Conservation (phyloP, 2,329 filamentous ascomycete genomes). For the Thelonectria olida region DNA sequence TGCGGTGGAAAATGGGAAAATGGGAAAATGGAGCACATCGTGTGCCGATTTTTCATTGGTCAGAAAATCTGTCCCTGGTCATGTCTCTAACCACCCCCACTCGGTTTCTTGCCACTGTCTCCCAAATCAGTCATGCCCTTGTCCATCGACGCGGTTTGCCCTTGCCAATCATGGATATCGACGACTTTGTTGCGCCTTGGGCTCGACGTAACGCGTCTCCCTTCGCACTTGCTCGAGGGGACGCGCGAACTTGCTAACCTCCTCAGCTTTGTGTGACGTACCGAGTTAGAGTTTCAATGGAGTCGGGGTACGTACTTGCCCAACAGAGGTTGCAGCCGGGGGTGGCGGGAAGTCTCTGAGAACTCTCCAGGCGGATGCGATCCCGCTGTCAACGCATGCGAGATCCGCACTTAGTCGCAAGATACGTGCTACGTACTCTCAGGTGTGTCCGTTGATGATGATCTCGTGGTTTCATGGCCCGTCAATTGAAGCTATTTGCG, state of each 20-base stretch:
- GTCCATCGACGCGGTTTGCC: neutral
- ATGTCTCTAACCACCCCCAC: conserved; percentile 14
- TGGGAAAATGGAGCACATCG: conserved; percentile 26
- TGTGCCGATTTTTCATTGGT: conserved; percentile 42
- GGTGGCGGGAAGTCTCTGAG: no score
- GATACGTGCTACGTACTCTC: no score
- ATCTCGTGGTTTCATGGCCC: no score
- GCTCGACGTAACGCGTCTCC: neutral
- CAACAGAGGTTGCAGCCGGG: no score
- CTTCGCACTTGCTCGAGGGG: neutral
- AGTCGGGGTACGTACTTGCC: neutral
- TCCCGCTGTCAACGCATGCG: no score
- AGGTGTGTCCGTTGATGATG: no score
- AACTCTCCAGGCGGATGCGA: no score
- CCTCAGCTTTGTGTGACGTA: neutral
- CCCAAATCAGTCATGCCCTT: neutral
- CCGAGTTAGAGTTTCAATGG: no score
- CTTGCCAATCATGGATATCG: no score
- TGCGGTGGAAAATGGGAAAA: conserved; percentile 28
- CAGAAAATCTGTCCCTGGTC: conserved; percentile 10
- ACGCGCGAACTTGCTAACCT: neutral
- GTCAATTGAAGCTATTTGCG: no score
- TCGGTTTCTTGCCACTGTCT: neutral
- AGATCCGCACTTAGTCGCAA: no score
- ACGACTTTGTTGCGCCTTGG: neutral